Evolutionary conservation across 2,329 filamentous ascomycete species (phyloP), one percentile per base, ranked within the genome.

Genomic region (Aspergillus fumigatus): DNA sequence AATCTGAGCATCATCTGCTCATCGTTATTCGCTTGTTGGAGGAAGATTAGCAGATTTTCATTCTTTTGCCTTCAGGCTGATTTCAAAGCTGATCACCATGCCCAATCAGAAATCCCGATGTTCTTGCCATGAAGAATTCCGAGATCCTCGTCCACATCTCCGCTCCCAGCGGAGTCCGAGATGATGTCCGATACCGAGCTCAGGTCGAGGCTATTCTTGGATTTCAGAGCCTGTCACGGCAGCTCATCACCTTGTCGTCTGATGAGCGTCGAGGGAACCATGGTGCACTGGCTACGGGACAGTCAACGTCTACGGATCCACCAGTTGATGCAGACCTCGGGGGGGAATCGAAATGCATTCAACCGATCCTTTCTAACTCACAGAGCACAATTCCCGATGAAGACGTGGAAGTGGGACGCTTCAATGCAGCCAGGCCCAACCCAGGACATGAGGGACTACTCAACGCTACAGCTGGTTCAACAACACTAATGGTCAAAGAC

Each of bases 91-190:
- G 43, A 25, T 47, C 52, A 54, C 50, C 29, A 48, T 45, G 53
- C 23, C 27, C 25, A 51, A 10, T 50, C 45, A n/a, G 35, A 21
- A 38, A 51, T 43, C 26, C 51, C 49, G 35, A 35, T 50, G 51
- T 40, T 9, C 17, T 45, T 14, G 23, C 45, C 54, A 70, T 69
- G 63, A 60, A 60, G 55, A 53, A 60, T 26, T 56, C 65, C 55
- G 73, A 77, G 64, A 70, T 77, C 54, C 72, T 77, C 53, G 72
- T 76, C 50, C 75, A 77, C 63, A 66, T 78, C 59, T 67, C 72
- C 51, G 75, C 75, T 19, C 69, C 73, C 29, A 72, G 72, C 60
- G 67, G 64, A 51, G 63, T 60, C 38, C 62, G 59, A 48, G 72
- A 77, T 57, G 75, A 78, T 64, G 67, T 66, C 32, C 68, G 66